These are phyloP conservation scores for Acanthamoeba lenticulata DNA, from an alignment of 208 protist genomes.

Conservation along the genomic window DNA sequence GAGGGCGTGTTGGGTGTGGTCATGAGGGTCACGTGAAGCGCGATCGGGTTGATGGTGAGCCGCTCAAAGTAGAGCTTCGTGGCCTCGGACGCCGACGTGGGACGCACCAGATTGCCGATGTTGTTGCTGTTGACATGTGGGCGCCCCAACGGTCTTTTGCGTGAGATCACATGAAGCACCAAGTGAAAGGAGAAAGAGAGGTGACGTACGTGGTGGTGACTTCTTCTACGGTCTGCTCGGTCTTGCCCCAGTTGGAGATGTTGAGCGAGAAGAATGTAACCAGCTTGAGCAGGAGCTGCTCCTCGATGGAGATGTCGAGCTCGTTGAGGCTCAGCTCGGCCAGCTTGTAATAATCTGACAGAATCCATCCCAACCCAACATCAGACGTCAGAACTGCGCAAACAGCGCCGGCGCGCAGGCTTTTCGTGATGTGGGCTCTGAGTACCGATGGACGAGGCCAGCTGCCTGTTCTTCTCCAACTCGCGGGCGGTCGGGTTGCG, in stretches of 20 bases:
- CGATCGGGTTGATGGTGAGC: slow-evolving; percentile 71
- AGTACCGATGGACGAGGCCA: background rate
- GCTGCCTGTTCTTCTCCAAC: background rate
- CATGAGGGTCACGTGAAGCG: slow-evolving; percentile 70
- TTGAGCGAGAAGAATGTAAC: slow-evolving; percentile 64
- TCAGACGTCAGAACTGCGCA: background rate
- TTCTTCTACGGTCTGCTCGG: slow-evolving; percentile 39
- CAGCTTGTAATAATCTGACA: slow-evolving; percentile 24
- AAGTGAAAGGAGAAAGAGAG: background rate
- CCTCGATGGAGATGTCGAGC: slow-evolving; percentile 54
- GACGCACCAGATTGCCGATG: background rate
- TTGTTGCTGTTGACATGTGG: background rate
- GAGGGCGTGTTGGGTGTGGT: background rate
- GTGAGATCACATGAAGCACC: background rate
- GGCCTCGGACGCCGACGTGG: slow-evolving; percentile 10
- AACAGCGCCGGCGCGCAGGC: background rate
- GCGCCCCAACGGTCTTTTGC: background rate
- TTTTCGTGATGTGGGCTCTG: background rate
- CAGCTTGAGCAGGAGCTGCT: slow-evolving; percentile 63
- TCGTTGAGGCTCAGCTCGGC: slow-evolving; percentile 47
- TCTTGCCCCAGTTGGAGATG: slow-evolving; percentile 50
- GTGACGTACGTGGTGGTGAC: slow-evolving; percentile 6
- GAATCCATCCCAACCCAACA: background rate
- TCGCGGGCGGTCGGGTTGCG: background rate
- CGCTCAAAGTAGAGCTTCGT: slow-evolving; percentile 75